phyloP scores from a whole-genome alignment of 164 flowering plant genomes.

The Nymphaea colorata region DNA sequence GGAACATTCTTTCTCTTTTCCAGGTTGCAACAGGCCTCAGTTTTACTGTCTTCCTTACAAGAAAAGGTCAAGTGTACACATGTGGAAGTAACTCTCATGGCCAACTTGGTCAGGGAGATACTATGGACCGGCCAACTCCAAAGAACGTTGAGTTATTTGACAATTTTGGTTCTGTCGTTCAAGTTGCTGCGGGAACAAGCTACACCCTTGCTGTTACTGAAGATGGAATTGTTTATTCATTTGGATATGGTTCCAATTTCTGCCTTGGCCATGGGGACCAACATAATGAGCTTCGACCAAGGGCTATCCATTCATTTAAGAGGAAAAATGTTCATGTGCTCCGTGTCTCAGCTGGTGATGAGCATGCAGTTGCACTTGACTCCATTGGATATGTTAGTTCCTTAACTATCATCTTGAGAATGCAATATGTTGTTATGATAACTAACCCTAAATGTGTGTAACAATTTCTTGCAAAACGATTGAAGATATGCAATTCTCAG shows the following conservation, averaged over 20 bases:
- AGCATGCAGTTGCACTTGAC: constrained; percentile 94
- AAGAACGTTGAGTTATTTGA: constrained; percentile 42
- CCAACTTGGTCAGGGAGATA: constrained; percentile 92
- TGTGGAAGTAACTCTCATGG: constrained; percentile 77
- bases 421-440: too few relatives aligned
- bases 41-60: constrained; percentile 74
- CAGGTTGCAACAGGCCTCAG: constrained; percentile 87
- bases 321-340: constrained; percentile 64
- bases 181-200: constrained; percentile 79
- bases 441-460: too few relatives aligned
- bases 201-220: constrained; percentile 58
- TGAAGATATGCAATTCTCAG: too few relatives aligned
- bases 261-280: constrained; percentile 98
- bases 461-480: too few relatives aligned
- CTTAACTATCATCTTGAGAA: not conserved
- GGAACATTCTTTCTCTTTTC: constrained; percentile 4
- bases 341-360: constrained; percentile 88
- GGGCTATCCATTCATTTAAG: constrained; percentile 53
- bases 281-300: constrained; percentile 63
- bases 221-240: constrained; percentile 71
- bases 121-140: constrained; percentile 59
- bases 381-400: constrained; percentile 76
- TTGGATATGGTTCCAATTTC: constrained; percentile 86
- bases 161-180: constrained; percentile 48
- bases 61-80: constrained; percentile 72